These are phyloP conservation scores for Akanthomyces uredinophilus DNA, from an alignment of 2,329 filamentous ascomycete species.

Conservation along the genomic window DNA sequence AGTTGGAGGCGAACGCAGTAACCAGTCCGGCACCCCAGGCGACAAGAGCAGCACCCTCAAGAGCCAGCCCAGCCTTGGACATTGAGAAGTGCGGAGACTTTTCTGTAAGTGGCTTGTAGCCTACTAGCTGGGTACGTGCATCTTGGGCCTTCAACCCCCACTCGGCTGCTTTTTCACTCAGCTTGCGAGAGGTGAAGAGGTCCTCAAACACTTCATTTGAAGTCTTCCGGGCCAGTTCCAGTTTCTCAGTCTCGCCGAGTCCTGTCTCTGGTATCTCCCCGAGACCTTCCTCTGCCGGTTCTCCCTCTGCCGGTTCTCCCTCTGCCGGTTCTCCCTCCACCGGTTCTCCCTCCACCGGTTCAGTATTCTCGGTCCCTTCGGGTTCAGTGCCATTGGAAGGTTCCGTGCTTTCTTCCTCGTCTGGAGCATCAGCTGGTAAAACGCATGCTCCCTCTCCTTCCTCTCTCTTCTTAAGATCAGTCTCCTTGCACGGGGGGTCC, in stretches of 20 bases:
- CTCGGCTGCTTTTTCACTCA: neutral
- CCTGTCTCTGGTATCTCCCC: neutral
- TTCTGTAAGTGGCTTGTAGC: neutral
- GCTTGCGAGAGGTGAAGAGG: constrained; percentile 1
- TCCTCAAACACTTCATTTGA: neutral
- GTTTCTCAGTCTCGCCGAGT: neutral
- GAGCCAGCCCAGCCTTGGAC: neutral
- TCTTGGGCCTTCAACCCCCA: neutral
- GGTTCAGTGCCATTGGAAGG: neutral
- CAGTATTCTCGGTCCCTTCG: neutral
- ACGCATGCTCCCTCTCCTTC: neutral
- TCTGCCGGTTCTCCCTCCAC: too few relatives aligned
- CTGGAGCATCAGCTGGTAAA: neutral
- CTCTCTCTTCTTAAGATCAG: neutral
- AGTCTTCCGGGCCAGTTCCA: neutral
- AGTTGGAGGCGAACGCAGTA: neutral
- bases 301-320: too few relatives aligned
- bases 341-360: neutral
- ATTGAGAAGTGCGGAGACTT: neutral
- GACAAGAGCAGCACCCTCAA: neutral
- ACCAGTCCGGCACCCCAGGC: neutral
- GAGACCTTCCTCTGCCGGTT: neutral
- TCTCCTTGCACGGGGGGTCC: neutral
- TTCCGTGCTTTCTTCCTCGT: neutral
- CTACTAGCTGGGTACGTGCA: neutral